Conservation (phyloP, 2,329 filamentous ascomycete genomes). For the Lasiodiplodia theobromae region DNA sequence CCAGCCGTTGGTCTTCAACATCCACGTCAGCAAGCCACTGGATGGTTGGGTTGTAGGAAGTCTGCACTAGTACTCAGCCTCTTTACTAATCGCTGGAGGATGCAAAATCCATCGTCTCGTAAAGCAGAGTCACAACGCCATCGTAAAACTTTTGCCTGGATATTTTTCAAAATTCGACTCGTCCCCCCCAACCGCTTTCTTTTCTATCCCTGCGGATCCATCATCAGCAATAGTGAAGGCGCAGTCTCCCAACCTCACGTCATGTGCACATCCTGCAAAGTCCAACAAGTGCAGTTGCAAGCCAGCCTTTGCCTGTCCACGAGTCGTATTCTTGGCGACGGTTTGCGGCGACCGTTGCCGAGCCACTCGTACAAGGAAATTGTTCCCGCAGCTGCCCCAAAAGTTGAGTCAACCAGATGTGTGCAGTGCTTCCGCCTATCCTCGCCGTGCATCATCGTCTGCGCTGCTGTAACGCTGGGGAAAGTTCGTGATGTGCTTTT, state of each 20-base stretch:
- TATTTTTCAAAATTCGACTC: constrained; percentile 9
- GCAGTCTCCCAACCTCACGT: constrained; percentile 6
- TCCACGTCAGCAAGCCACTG: constrained; percentile 21
- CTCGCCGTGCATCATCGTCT: not conserved
- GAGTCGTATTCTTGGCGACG: constrained; percentile 18
- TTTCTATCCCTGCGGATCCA: not conserved
- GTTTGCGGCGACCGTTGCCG: not conserved
- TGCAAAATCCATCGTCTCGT: constrained; percentile 13
- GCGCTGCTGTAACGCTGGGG: no score
- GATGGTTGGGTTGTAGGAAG: not conserved
- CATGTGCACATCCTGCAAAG: constrained; percentile 1
- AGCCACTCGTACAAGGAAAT: constrained; percentile 20
- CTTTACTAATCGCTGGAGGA: not conserved
- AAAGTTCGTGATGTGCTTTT: not conserved
- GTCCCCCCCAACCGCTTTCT: constrained; percentile 1
- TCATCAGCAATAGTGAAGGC: constrained; percentile 1
- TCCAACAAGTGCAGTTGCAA: constrained; percentile 9
- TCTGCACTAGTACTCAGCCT: constrained; percentile 10
- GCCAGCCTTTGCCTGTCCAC: not conserved
- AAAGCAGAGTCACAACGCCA: constrained; percentile 3
- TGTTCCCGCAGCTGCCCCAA: not conserved
- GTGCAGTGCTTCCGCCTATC: constrained; percentile 1
- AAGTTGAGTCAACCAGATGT: not conserved
- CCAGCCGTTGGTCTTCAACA: not conserved
- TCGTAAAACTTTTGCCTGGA: constrained; percentile 6